Evolutionary conservation across 2,329 filamentous ascomycete genomes (phyloP).

Genomic region (Catunica adiposa): DNA sequence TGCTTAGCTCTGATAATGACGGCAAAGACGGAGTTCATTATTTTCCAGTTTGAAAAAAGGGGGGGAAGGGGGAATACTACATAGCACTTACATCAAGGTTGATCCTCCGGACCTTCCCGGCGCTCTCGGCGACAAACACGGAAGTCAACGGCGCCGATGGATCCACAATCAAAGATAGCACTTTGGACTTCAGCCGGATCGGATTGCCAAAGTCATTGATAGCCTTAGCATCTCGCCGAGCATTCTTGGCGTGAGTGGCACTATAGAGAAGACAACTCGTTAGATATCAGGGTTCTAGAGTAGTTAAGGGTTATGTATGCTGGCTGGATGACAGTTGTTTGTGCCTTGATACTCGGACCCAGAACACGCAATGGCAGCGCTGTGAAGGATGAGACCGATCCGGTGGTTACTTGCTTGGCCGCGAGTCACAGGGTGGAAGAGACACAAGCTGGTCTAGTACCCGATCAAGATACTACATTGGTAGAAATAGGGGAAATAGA

Average conservation of each 20-base stretch:
- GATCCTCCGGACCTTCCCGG: constrained; percentile 60
- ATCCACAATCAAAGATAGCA: constrained; percentile 57
- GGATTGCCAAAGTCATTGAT: constrained; percentile 69
- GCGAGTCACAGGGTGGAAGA: too few species aligned
- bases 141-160: constrained; percentile 39
- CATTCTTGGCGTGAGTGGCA: constrained; percentile 30
- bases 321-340: not conserved
- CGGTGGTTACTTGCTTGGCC: too few species aligned
- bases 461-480: too few species aligned
- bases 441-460: not conserved
- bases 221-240: constrained; percentile 52
- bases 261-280: constrained; percentile 20
- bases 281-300: not conserved
- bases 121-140: constrained; percentile 73
- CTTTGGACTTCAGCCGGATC: constrained; percentile 67
- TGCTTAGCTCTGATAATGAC: not conserved
- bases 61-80: not conserved
- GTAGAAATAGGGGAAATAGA: not conserved
- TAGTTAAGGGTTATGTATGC: not conserved
- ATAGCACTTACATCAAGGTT: constrained; percentile 46
- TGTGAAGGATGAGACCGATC: too few species aligned
- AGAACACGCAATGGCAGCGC: too few species aligned
- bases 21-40: not conserved
- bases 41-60: not conserved
- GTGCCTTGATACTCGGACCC: not conserved